These are phyloP conservation scores for Tetrahymena thermophila DNA, from an alignment of 73 alveolate species.

Conservation along the genomic window DNA sequence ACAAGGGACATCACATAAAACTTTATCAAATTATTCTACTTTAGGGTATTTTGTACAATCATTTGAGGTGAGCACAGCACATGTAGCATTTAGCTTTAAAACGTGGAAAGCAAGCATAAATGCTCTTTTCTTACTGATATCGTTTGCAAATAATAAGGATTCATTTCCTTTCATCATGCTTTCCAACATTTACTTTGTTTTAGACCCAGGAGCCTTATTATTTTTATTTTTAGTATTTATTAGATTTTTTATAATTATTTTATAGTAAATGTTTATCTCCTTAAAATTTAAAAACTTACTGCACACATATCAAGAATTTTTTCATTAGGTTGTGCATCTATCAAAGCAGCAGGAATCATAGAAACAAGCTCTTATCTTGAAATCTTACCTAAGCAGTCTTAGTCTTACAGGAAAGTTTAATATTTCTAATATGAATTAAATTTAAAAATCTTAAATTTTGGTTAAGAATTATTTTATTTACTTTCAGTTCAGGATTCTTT, in stretches of 20 bases:
- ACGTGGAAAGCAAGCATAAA: slow-evolving; percentile 90
- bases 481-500: neutral
- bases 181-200: slow-evolving; percentile 94
- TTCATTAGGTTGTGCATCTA: slow-evolving; percentile 63
- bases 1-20: slow-evolving; percentile 53
- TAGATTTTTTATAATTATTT: no score
- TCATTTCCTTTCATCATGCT: slow-evolving; percentile 60
- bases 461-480: neutral
- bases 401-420: neutral
- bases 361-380: slow-evolving; percentile 95
- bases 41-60: neutral
- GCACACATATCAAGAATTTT: slow-evolving; percentile 95
- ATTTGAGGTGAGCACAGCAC: slow-evolving; percentile 56
- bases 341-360: slow-evolving; percentile 95
- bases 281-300: neutral
- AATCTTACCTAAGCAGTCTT: slow-evolving; percentile 56
- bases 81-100: slow-evolving; percentile 75
- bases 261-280: neutral
- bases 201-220: slow-evolving; percentile 92
- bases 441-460: neutral
- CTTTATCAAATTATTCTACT: slow-evolving; percentile 18
- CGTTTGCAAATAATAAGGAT: slow-evolving; percentile 87
- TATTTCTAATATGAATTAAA: neutral
- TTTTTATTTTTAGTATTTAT: no score
- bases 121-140: slow-evolving; percentile 87